Percentiles rank a stretch among this genome's conserved stretches.
Conservation (phyloP, 192 early-diverging fungal species). For the Backusella luteola region DNA sequence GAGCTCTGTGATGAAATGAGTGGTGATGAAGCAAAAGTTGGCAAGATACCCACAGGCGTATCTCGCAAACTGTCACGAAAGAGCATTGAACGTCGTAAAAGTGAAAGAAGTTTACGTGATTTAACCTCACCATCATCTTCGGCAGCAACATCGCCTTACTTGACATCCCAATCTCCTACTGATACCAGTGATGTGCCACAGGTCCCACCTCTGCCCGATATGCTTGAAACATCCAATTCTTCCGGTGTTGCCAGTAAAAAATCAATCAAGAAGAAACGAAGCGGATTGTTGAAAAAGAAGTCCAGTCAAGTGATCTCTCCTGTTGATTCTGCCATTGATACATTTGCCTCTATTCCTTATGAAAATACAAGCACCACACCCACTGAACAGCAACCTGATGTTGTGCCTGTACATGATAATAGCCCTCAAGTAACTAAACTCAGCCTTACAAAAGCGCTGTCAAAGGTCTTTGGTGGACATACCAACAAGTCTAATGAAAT, state of each 20-base stretch:
- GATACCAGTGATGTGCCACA: neutral
- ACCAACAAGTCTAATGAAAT: neutral
- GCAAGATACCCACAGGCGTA: constrained; percentile 14
- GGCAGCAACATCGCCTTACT: neutral
- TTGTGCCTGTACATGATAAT: neutral
- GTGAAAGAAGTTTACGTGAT: constrained; percentile 24
- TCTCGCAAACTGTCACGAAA: constrained; percentile 20
- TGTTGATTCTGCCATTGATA: neutral
- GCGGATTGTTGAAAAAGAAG: neutral
- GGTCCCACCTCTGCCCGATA: neutral
- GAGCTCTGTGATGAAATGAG: constrained; percentile 8
- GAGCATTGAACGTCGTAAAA: constrained; percentile 26
- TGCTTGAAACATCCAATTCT: neutral
- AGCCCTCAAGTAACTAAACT: neutral
- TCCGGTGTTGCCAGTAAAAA: neutral
- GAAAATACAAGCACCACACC: neutral
- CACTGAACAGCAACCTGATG: neutral
- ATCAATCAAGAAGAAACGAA: neutral
- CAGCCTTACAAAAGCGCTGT: neutral
- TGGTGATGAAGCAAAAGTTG: neutral
- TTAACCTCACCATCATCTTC: neutral
- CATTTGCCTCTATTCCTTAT: constrained; percentile 12
- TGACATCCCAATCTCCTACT: neutral
- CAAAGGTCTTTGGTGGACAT: constrained; percentile 1
- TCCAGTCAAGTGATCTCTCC: neutral